Conservation (phyloP, 441 rosid species). For the Biscutella laevigata region DNA sequence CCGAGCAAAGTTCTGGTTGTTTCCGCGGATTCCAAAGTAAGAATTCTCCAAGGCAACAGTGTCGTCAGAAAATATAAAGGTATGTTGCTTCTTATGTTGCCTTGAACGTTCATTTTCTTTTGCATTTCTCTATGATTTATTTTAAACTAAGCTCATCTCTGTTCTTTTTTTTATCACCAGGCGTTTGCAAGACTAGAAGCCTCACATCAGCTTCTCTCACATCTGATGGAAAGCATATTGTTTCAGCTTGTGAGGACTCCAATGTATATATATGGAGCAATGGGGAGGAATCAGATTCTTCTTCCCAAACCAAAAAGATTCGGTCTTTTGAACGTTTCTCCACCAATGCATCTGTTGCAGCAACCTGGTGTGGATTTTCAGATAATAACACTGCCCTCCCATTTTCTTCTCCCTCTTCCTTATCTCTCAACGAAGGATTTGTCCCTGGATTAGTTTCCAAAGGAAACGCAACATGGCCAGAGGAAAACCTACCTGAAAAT, state of each 20-base stretch:
- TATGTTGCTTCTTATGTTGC: conserved; percentile 16
- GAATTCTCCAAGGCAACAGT: conserved; percentile 54
- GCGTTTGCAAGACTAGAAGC: conserved; percentile 39
- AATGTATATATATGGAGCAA: conserved; percentile 70
- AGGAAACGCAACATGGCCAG: conserved; percentile 94
- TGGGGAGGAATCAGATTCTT: conserved; percentile 22
- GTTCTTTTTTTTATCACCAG: conserved; percentile 3
- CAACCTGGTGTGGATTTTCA: conserved; percentile 56
- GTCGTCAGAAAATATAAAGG: conserved; percentile 68
- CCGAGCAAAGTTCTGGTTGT: conserved; percentile 72
- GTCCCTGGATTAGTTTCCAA: conserved; percentile 53
- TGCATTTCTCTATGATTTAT: not conserved
- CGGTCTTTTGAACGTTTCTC: conserved; percentile 70
- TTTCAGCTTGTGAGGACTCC: conserved; percentile 80
- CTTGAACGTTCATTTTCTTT: not conserved
- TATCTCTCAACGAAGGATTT: conserved; percentile 28
- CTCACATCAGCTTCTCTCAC: conserved; percentile 59
- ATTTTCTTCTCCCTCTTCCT: conserved; percentile 33
- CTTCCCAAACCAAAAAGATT: conserved; percentile 37
- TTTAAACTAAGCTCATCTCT: conserved; percentile 5
- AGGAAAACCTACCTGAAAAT: conserved; percentile 58
- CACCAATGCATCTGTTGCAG: conserved; percentile 68
- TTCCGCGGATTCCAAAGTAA: conserved; percentile 80
- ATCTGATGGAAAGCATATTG: conserved; percentile 69
- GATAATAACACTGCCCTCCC: conserved; percentile 29